A percentile compares a stretch with the other conserved stretches of the same genome.
Conservation (phyloP, 306 rosid genomes). For the Erythrophleum fordii region DNA sequence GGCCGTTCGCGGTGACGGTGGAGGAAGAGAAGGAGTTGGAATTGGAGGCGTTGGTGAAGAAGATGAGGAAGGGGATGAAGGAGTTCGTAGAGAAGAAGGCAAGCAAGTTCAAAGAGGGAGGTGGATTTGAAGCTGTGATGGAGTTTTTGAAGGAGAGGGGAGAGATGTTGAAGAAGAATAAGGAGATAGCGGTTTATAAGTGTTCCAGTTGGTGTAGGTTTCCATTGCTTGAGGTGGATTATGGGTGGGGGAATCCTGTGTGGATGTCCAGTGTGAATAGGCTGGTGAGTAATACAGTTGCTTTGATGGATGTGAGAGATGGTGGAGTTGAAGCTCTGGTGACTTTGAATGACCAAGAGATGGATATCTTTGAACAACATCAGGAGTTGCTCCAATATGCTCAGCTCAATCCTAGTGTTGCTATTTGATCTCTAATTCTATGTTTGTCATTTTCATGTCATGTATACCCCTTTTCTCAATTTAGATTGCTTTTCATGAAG, state of each 20-base stretch:
- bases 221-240: conserved; percentile 42
- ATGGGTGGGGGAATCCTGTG: conserved; percentile 53
- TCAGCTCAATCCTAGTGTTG: conserved; percentile 32
- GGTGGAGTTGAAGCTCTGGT: conserved; percentile 50
- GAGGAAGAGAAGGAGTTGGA: conserved; percentile 48
- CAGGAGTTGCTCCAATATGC: conserved; percentile 33
- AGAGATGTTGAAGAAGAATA: conserved; percentile 21
- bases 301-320: conserved; percentile 49
- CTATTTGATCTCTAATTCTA: background rate
- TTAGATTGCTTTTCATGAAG: background rate
- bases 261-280: conserved; percentile 52
- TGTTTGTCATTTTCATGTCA: background rate
- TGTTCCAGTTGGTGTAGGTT: conserved; percentile 57
- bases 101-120: conserved; percentile 41
- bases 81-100: conserved; percentile 38
- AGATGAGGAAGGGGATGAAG: conserved; percentile 41
- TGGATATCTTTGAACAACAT: conserved; percentile 20
- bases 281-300: conserved; percentile 41
- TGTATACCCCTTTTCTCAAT: background rate
- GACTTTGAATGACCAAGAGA: conserved; percentile 34
- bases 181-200: conserved; percentile 35
- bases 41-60: conserved; percentile 39
- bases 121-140: conserved; percentile 43
- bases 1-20: conserved; percentile 48
- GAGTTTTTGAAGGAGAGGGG: conserved; percentile 46